Evolutionary conservation across 208 protist genomes (phyloP).

Genomic region (Wallacemonas rigidus): DNA sequence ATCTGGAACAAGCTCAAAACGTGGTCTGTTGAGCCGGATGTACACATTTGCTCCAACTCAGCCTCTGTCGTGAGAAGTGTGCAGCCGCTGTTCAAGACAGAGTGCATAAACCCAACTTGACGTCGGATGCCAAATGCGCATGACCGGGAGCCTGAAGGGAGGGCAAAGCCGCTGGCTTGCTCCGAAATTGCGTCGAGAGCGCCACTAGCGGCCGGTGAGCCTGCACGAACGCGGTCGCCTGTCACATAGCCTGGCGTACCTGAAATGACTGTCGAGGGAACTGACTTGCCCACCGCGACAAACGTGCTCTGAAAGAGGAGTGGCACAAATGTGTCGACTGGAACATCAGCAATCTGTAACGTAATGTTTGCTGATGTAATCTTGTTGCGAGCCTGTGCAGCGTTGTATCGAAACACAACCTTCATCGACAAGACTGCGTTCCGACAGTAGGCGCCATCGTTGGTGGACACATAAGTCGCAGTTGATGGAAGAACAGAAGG

Average conservation of each 20-base stretch:
- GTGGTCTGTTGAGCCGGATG: conserved; percentile 31
- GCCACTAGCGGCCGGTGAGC: conserved; percentile 33
- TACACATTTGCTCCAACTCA: conserved; percentile 52
- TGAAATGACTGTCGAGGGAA: conserved; percentile 50
- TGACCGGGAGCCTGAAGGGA: conserved; percentile 60
- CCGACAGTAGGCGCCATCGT: conserved; percentile 40
- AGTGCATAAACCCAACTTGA: conserved; percentile 57
- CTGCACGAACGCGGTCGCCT: conserved; percentile 50
- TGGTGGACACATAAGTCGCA: conserved; percentile 30
- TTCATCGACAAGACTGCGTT: conserved; percentile 46
- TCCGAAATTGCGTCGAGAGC: conserved; percentile 42
- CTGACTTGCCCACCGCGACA: conserved; percentile 21
- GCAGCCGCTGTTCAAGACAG: conserved; percentile 62
- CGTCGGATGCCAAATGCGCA: conserved; percentile 36
- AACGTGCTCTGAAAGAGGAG: conserved; percentile 54
- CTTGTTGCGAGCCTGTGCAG: conserved; percentile 18
- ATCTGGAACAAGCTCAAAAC: conserved; percentile 39
- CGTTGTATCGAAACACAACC: conserved; percentile 41
- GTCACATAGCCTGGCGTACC: conserved; percentile 59
- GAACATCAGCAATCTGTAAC: conserved; percentile 28
- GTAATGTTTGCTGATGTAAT: conserved; percentile 32
- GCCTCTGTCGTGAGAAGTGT: conserved; percentile 39
- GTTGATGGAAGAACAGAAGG: conserved; percentile 17
- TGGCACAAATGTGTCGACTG: conserved; percentile 27
- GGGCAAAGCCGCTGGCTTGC: conserved; percentile 55